Percentiles rank a stretch among this genome's conserved stretches.
Evolutionary conservation across 208 protist species (phyloP).

Genomic region (Crithidia mellificae): DNA sequence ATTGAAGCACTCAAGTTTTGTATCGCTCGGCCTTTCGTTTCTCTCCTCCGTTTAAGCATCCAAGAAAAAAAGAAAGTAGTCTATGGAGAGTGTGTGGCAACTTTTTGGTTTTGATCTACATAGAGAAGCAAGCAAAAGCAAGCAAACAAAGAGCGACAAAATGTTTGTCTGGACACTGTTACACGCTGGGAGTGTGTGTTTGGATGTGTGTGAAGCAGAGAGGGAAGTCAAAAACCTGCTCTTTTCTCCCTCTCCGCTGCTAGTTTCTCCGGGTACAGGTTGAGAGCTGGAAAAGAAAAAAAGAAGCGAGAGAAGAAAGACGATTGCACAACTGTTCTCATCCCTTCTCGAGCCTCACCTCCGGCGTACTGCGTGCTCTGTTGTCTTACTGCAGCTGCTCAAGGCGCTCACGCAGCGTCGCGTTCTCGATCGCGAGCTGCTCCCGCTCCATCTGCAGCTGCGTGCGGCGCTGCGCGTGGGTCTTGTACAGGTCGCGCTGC

Average conservation of each 20-base stretch:
- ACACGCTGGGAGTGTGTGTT: too few relatives aligned
- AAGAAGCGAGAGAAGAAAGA: background rate
- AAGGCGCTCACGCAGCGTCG: conserved; percentile 29
- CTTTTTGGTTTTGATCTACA: background rate
- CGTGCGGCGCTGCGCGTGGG: conserved; percentile 11
- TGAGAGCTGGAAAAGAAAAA: too few relatives aligned
- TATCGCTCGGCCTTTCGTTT: background rate
- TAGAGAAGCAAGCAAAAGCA: background rate
- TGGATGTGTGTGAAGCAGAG: background rate
- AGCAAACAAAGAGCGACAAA: too few relatives aligned
- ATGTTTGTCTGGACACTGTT: too few relatives aligned
- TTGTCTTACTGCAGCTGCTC: conserved; percentile 13
- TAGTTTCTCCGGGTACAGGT: too few relatives aligned
- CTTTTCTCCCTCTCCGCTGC: too few relatives aligned
- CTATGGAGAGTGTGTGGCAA: background rate
- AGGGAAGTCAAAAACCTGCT: background rate
- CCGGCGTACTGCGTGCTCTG: background rate
- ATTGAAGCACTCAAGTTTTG: background rate
- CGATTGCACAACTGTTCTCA: background rate
- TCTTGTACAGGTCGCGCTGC: conserved; percentile 60
- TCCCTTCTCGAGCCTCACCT: background rate
- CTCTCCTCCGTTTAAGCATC: background rate
- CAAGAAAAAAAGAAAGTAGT: background rate
- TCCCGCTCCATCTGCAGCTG: conserved; percentile 62
- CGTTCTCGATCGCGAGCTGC: conserved; percentile 58